These are phyloP conservation scores for Condylostoma magnum DNA, from an alignment of 169 alveolate genomes.

Conservation along the genomic window DNA sequence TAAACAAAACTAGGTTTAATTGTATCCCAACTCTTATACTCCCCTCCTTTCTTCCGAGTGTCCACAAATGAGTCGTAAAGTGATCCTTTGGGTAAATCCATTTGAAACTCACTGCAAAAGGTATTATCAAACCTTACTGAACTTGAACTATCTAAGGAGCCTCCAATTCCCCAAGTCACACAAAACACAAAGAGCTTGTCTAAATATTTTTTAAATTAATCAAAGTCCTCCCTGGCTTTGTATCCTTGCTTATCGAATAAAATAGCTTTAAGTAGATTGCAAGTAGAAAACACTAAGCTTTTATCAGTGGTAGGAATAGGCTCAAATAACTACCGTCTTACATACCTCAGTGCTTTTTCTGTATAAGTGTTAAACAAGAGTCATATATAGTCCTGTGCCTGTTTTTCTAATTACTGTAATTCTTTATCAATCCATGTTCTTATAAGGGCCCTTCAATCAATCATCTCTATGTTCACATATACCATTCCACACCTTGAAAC, in stretches of 20 bases:
- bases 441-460: constrained; percentile 73
- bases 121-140: constrained; percentile 58
- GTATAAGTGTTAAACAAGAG: neutral
- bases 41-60: constrained; percentile 26
- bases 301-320: constrained; percentile 76
- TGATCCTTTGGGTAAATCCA: constrained; percentile 18
- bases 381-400: neutral
- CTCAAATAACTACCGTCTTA: constrained; percentile 37
- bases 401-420: constrained; percentile 25
- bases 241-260: constrained; percentile 5
- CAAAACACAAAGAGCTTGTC: constrained; percentile 77
- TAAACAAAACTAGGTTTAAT: constrained; percentile 72
- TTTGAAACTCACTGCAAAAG: neutral
- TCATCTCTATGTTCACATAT: constrained; percentile 65
- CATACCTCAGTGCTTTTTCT: neutral
- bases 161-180: constrained; percentile 78
- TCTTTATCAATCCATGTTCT: constrained; percentile 62
- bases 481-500: constrained; percentile 69
- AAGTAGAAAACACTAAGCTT: constrained; percentile 67
- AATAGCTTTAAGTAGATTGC: constrained; percentile 75
- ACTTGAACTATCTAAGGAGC: constrained; percentile 56
- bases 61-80: constrained; percentile 9
- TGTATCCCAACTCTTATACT: constrained; percentile 75
- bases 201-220: constrained; percentile 8
- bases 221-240: constrained; percentile 18